Evolutionary conservation across 352 stramenopile species (phyloP).

Genomic region (Phytophthora sp.): DNA sequence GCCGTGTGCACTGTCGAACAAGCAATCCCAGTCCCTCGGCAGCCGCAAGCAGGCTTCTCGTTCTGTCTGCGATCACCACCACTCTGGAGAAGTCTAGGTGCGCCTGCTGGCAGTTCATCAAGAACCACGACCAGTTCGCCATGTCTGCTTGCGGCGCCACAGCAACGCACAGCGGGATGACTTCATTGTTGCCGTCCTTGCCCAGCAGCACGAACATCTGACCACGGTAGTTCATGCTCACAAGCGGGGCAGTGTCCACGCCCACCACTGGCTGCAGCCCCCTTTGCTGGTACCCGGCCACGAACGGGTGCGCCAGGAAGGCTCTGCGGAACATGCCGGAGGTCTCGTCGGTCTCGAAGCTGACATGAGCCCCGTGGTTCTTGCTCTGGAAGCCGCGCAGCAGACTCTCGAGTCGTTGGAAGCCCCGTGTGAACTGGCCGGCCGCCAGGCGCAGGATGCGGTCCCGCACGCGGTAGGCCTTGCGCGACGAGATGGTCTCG

Average conservation of each 20-base stretch:
- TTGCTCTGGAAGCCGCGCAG: conserved; percentile 35
- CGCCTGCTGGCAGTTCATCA: conserved; percentile 35
- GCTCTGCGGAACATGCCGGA: conserved; percentile 31
- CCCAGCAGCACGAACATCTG: conserved; percentile 35
- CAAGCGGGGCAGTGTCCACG: conserved; percentile 28
- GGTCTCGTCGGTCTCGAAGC: conserved; percentile 23
- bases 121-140: conserved; percentile 37
- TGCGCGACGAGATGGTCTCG: conserved; percentile 37
- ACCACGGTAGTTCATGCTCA: conserved; percentile 40
- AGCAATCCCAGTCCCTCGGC: conserved; percentile 17
- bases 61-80: conserved; percentile 25
- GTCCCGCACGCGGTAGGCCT: conserved; percentile 42
- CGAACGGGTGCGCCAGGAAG: conserved; percentile 37
- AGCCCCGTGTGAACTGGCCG: conserved; percentile 35
- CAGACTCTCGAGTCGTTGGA: conserved; percentile 38
- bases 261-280: conserved; percentile 34
- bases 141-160: conserved; percentile 29
- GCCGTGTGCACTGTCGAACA: conserved; percentile 33
- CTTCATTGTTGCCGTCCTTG: conserved; percentile 40
- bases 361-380: conserved; percentile 31
- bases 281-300: conserved; percentile 21
- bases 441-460: conserved; percentile 33
- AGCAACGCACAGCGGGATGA: conserved; percentile 28
- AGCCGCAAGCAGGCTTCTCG: conserved; percentile 21
- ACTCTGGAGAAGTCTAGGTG: conserved; percentile 29